A percentile compares a stretch with the other conserved stretches of the same genome.
These are phyloP conservation scores for Hericium coralloides DNA, from an alignment of 768 basidiomycete species.

Conservation along the genomic window DNA sequence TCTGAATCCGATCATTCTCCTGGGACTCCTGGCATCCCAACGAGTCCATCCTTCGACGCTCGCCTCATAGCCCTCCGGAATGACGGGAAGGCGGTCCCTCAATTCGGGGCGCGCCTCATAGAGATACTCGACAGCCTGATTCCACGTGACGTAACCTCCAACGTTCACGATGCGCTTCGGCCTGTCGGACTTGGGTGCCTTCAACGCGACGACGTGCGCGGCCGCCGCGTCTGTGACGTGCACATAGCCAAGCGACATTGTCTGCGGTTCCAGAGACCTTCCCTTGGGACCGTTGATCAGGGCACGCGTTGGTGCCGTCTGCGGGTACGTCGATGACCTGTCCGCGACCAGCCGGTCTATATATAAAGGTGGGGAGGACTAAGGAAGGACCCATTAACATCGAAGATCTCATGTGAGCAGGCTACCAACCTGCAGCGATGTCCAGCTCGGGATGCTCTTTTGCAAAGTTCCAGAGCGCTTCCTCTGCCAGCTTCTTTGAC, in stretches of 20 bases:
- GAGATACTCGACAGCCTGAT: constrained; percentile 16
- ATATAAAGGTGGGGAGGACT: constrained; percentile 22
- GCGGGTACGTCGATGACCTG: constrained; percentile 11
- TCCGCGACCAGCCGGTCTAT: constrained; percentile 16
- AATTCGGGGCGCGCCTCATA: constrained; percentile 13
- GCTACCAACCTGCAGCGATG: constrained; percentile 12
- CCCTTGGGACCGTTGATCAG: constrained; percentile 14
- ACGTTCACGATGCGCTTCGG: constrained; percentile 17
- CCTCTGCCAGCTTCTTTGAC: constrained; percentile 26
- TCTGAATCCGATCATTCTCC: neutral
- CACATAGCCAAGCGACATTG: constrained; percentile 13
- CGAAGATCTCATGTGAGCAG: neutral
- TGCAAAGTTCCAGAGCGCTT: constrained; percentile 17
- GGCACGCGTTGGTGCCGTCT: constrained; percentile 17
- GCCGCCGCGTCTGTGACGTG: constrained; percentile 21
- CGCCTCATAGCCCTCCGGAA: constrained; percentile 2
- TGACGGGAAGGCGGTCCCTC: neutral
- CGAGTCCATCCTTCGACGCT: neutral
- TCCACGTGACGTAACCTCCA: constrained; percentile 16
- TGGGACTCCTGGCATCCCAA: neutral
- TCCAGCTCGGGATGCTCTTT: constrained; percentile 18
- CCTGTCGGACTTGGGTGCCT: neutral
- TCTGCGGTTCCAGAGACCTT: constrained; percentile 9
- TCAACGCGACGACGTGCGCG: constrained; percentile 19
- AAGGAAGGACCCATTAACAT: too few relatives aligned